Evolutionary conservation across 257 asterid genomes (phyloP).

Genomic region (Solanum chmielewskii): DNA sequence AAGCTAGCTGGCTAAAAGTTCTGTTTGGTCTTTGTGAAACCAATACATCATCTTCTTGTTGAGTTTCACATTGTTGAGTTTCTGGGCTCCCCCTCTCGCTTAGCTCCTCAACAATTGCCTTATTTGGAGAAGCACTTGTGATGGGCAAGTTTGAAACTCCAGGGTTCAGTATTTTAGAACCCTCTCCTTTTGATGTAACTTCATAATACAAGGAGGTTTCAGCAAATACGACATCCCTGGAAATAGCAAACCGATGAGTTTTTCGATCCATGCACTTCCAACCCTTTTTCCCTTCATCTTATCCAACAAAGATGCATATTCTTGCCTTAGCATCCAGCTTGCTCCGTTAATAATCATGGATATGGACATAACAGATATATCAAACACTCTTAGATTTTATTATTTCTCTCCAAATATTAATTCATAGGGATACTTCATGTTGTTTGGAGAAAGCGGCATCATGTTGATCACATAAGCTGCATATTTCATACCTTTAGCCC

Average conservation of each 20-base stretch:
- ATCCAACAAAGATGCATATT: neutral
- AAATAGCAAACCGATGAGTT: neutral
- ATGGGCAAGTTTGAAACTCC: neutral
- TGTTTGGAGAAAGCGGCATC: neutral
- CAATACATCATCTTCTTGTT: neutral
- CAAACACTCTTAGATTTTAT: no score
- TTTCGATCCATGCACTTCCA: neutral
- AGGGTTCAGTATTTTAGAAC: neutral
- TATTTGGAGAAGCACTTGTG: neutral
- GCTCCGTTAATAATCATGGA: neutral
- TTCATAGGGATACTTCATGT: neutral
- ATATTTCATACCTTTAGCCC: neutral
- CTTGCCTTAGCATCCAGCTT: neutral
- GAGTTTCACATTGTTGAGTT: no score
- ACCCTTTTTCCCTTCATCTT: neutral
- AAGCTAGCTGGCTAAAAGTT: no score
- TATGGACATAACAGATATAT: neutral
- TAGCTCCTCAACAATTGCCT: neutral
- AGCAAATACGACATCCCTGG: neutral
- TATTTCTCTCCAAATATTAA: neutral
- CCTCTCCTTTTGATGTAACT: neutral
- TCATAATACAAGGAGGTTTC: neutral
- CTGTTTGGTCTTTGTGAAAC: neutral
- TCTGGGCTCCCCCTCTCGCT: neutral
- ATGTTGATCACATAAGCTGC: neutral